Evolutionary conservation across 116 monocot genomes (phyloP), one percentile per base, ranked within the genome.

Genomic region (Zostera marina): DNA sequence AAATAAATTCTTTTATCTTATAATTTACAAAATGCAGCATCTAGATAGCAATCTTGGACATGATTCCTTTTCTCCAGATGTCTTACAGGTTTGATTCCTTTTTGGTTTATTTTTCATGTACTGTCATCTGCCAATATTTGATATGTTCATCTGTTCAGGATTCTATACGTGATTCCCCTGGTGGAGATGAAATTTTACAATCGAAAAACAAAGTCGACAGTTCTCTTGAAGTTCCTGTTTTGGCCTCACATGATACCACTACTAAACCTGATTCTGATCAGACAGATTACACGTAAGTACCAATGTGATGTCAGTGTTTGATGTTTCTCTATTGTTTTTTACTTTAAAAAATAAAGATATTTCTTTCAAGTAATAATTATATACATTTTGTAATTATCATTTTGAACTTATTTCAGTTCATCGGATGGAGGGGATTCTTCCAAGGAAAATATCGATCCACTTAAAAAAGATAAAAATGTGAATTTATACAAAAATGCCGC

Each of bases 391-490:
- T 47, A 4, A 23, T 61, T 26, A 25, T 14, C 4, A 4, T 42
- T 54, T 54, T 49, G 26, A 44, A 14, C 19, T 59, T 46, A 44
- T 74, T 67, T 62, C 73, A 96, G 94, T 21, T 96, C 70, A 70
- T 82, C 94, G 15, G 69, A 79, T 57, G 77, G 80, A 66, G 86
- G 75, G 63, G 68, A 83, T 13, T 69, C 64, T 60, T 71, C 85
- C 71, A 85, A 85, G 65, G 94, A 88, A 73, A 88, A 88, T 55
- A 68, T 68, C 45, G 67, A 67, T 56, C 89, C 88, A 54, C 39
- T 39, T 47, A n/a, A 56, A 32, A 32, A 32, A 66, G 53, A 20
- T 23, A 60, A 66, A 51, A 53, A 69, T 46, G 56, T 56, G 42
- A 65, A 67, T 62, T 53, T 56, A 2, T 71, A 64, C 72, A 68